Conservation (phyloP, 176 grass and related monocot genomes). For the Otatea glauca region DNA sequence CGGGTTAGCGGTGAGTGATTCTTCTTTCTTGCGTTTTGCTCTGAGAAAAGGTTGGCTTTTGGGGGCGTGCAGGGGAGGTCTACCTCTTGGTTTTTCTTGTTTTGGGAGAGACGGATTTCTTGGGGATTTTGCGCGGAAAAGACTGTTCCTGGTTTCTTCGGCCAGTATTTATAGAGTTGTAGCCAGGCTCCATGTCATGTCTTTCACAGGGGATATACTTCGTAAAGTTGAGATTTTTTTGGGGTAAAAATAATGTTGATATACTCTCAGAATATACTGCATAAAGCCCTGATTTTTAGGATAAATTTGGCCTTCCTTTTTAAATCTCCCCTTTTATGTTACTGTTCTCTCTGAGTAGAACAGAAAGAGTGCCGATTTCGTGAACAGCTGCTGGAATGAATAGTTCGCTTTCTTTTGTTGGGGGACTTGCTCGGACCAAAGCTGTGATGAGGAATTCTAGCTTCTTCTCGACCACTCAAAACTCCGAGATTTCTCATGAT, state of each 20-base stretch:
- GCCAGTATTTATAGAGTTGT: not conserved
- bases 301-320: not conserved
- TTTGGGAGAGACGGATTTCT: not conserved
- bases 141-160: too few species aligned
- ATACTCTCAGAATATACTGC: not conserved
- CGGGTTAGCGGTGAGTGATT: not conserved
- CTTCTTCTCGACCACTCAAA: not conserved
- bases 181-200: not conserved
- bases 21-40: not conserved
- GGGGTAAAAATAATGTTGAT: not conserved
- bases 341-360: not conserved
- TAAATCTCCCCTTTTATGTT: not conserved
- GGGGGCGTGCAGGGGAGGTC: too few species aligned
- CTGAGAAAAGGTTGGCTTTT: too few species aligned
- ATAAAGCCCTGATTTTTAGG: not conserved
- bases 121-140: not conserved
- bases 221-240: not conserved
- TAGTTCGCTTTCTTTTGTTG: not conserved
- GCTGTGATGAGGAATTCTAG: not conserved
- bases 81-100: not conserved
- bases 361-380: not conserved
- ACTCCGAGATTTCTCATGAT: not conserved
- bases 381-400: not conserved
- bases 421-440: not conserved
- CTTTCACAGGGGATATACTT: not conserved